These are phyloP conservation scores for Aspergillus nomiae DNA, from an alignment of 2,329 filamentous ascomycete genomes.

Conservation along the genomic window DNA sequence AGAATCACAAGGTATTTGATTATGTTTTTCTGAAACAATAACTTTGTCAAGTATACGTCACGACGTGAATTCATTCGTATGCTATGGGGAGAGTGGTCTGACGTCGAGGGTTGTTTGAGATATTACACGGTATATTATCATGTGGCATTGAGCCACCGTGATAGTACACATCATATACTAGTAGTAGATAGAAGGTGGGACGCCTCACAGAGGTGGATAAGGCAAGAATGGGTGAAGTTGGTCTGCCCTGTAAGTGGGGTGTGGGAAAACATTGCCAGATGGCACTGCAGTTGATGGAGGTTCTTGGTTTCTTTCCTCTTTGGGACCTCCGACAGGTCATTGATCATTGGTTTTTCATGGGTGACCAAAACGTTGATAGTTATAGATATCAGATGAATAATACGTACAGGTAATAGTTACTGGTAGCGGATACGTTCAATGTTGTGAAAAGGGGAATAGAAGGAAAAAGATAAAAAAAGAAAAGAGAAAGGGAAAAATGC, in stretches of 20 bases:
- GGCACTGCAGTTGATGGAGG: not conserved
- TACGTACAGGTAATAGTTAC: not conserved
- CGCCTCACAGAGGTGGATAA: not conserved
- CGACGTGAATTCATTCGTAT: not conserved
- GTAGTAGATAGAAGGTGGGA: not conserved
- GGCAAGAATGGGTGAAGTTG: not conserved
- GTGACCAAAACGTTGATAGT: not conserved
- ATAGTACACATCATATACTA: not conserved
- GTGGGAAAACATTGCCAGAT: not conserved
- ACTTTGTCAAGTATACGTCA: not conserved
- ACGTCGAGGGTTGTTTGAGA: not conserved
- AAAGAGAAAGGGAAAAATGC: not conserved
- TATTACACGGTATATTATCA: not conserved
- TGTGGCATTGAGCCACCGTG: not conserved
- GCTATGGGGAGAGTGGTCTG: not conserved
- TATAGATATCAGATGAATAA: not conserved
- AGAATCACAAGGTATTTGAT: not conserved
- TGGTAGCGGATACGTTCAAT: not conserved
- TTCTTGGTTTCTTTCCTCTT: not conserved
- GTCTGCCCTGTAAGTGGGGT: not conserved
- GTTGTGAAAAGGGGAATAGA: not conserved
- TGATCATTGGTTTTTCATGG: not conserved
- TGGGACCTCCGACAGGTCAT: not conserved
- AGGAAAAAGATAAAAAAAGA: not conserved
- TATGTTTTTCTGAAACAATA: not conserved